Percentiles rank a stretch among this genome's conserved stretches.
Evolutionary conservation across 176 grass and related monocot species (phyloP).

Genomic region (Puya raimondii): DNA sequence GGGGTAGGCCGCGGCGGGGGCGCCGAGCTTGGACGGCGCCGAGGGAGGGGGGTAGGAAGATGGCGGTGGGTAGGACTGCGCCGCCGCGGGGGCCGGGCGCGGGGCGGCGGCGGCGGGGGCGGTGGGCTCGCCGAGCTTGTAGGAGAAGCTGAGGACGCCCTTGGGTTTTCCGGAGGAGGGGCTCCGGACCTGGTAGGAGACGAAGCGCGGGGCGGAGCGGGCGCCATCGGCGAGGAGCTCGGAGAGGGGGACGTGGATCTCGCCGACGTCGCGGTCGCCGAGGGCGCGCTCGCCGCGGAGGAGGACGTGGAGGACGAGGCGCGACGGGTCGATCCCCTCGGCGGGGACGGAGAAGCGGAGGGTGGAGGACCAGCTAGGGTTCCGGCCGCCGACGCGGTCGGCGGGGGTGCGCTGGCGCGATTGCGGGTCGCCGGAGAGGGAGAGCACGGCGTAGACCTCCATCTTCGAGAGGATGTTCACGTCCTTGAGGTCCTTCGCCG

Average conservation of each 20-base stretch:
- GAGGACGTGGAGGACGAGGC: conserved; percentile 38
- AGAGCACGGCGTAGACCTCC: conserved; percentile 65
- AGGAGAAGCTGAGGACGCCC: conserved; percentile 75
- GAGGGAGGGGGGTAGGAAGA: conserved; percentile 21
- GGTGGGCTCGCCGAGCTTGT: conserved; percentile 51
- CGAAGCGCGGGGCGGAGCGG: conserved; percentile 32
- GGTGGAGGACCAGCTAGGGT: conserved; percentile 61
- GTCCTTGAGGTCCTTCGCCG: conserved; percentile 70
- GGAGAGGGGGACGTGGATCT: conserved; percentile 63
- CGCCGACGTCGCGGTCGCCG: conserved; percentile 70
- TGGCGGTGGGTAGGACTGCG: too few relatives aligned
- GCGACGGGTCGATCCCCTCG: background rate
- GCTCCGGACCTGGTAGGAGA: conserved; percentile 62
- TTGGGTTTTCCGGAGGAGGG: conserved; percentile 52
- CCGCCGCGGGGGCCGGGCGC: background rate
- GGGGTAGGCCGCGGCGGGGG: conserved; percentile 51
- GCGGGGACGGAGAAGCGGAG: conserved; percentile 39
- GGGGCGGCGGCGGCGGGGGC: conserved; percentile 4
- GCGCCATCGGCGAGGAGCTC: conserved; percentile 50
- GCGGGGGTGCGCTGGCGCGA: conserved; percentile 31
- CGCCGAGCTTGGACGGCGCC: conserved; percentile 16
- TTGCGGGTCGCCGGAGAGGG: conserved; percentile 49
- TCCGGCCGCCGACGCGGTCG: conserved; percentile 51
- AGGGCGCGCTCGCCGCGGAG: conserved; percentile 55
- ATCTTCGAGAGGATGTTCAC: conserved; percentile 72